Evolutionary conservation across 2,329 filamentous ascomycete genomes (phyloP), one percentile per base, ranked within the genome.

Genomic region (Paracoccidioides brasiliensis): DNA sequence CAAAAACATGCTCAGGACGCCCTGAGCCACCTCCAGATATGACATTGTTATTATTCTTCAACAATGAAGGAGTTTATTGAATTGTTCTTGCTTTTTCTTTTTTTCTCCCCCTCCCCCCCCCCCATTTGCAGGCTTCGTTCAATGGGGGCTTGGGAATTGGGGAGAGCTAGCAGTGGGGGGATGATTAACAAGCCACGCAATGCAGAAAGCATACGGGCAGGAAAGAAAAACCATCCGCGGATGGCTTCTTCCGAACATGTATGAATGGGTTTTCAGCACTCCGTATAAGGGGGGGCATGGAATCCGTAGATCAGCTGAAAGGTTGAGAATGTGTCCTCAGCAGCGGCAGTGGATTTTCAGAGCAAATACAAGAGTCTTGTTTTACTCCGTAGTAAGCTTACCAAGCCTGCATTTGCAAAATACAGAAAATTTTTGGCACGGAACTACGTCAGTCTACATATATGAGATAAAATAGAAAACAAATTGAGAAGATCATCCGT

Each of bases 41-140:
- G 4, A 46, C 33, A 30, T 32, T 32, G 33, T 46, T 22, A 22
- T 22, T 46, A 7, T 7, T 33, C 28, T 49, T 37, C 33, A 22
- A 33, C 32, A 33, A 8, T 6, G 3, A 6, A 22, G 46, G 15
- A n/a, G 22, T n/a, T 14, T 37, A 38, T 22, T 22, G 3, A 38
- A 32, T 28, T 32, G 33, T 8, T 15, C 10, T 38, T 12, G n/a
- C 32, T 49, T 38, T 49, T 8, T 49, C 56, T 55, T 22, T 59
- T 48, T 58, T 58, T 57, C 55, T 55, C 54, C 53, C 52, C 59
- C 60, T 52, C 22, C 12, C 14, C 14, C 32, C 28, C 43, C 14
- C 32, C 28, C 43, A 28, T 14, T 45, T 33, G 5, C 3, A 32
- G 41, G 8, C 41, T 43, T 43, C n/a, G 41, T 46, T n/a, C 28